Conservation (phyloP, 2,329 filamentous ascomycete genomes). For the Fonsecaea erecta region DNA sequence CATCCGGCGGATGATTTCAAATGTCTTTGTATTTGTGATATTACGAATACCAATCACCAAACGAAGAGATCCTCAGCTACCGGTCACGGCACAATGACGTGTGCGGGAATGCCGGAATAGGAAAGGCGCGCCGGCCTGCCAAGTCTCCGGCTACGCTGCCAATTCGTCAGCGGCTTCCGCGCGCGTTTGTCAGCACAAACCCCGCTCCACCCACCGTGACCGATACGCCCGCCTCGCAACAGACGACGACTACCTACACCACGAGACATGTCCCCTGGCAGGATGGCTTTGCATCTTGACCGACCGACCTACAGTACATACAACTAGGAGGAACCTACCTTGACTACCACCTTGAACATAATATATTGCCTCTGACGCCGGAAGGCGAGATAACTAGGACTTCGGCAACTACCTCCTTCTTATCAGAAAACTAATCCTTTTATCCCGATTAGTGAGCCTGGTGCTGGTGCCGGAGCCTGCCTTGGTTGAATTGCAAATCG, state of each 20-base stretch:
- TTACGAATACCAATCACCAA: no score
- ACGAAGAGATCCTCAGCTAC: no score
- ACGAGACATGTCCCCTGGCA: not conserved
- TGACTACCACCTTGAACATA: not conserved
- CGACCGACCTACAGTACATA: no score
- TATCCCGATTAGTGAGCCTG: conserved; percentile 13
- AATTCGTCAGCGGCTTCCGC: conserved; percentile 15
- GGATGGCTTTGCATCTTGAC: not conserved
- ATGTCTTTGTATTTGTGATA: not conserved
- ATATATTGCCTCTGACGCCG: not conserved
- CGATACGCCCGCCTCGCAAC: no score
- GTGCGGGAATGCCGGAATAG: conserved; percentile 1
- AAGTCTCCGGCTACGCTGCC: conserved; percentile 4
- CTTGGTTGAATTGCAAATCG: conserved; percentile 8
- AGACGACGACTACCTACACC: no score
- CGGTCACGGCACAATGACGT: not conserved
- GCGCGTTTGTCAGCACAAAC: not conserved
- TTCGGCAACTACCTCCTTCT: not conserved
- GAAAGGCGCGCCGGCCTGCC: not conserved
- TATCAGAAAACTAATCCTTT: conserved; percentile 3
- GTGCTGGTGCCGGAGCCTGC: not conserved
- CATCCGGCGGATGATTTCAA: not conserved
- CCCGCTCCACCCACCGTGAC: not conserved
- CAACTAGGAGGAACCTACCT: not conserved
- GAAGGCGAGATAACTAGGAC: not conserved